phyloP scores from a whole-genome alignment of 2,329 filamentous ascomycete species.

The Pseudogymnoascus sp. region DNA sequence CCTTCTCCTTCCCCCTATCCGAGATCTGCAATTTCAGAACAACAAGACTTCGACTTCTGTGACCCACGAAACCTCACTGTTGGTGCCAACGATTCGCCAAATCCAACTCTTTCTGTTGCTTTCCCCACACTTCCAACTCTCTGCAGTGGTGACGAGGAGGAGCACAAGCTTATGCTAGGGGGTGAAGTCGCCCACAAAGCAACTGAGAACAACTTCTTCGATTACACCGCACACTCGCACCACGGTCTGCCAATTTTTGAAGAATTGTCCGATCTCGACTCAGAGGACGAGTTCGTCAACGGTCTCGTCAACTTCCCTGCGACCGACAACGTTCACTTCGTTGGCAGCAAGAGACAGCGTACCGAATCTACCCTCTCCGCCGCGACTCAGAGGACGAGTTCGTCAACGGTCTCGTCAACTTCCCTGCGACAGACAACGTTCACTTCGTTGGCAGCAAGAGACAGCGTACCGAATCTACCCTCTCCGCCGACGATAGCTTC shows the following conservation, averaged over 20 bases:
- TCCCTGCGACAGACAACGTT: constrained; percentile 50
- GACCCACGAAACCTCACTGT: constrained; percentile 87
- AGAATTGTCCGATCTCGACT: constrained; percentile 81
- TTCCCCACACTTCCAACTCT: constrained; percentile 57
- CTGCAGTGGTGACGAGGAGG: constrained; percentile 55
- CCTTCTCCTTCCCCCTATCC: constrained; percentile 78
- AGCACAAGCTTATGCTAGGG: constrained; percentile 39
- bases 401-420: constrained; percentile 63
- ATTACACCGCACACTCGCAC: constrained; percentile 43
- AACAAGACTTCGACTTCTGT: constrained; percentile 70
- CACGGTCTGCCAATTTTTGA: constrained; percentile 67
- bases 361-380: constrained; percentile 62
- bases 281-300: constrained; percentile 77
- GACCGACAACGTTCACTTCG: constrained; percentile 49
- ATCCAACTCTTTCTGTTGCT: constrained; percentile 46
- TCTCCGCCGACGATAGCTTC: constrained; percentile 66
- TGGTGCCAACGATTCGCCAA: constrained; percentile 34
- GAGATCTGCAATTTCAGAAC: constrained; percentile 57
- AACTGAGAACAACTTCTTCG: constrained; percentile 39
- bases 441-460: constrained; percentile 59
- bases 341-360: constrained; percentile 59
- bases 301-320: constrained; percentile 62
- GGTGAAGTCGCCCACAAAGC: constrained; percentile 43
- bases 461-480: constrained; percentile 59
- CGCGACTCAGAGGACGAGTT: constrained; percentile 84